Evolutionary conservation across 2,329 filamentous ascomycete genomes (phyloP).

Genomic region (Fusarium acutatum): DNA sequence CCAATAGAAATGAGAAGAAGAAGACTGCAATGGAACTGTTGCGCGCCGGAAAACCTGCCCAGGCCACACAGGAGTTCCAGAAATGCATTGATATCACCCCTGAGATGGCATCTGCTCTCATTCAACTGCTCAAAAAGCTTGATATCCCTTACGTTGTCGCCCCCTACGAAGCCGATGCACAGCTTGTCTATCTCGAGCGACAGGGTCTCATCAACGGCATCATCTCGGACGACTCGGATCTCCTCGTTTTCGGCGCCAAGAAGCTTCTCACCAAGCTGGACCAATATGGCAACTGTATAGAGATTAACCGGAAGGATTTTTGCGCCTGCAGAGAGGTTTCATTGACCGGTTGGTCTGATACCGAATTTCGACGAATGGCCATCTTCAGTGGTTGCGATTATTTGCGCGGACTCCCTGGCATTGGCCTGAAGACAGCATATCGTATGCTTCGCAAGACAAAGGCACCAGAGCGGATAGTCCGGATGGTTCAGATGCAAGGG

Average conservation of each 20-base stretch:
- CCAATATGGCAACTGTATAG: slow-evolving; percentile 90
- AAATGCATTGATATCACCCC: slow-evolving; percentile 97
- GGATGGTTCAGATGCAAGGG: slow-evolving; percentile 87
- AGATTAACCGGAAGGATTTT: slow-evolving; percentile 90
- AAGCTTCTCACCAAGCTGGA: slow-evolving; percentile 92
- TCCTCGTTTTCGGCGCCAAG: slow-evolving; percentile 94
- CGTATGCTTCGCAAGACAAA: slow-evolving; percentile 90
- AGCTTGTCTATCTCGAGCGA: slow-evolving; percentile 91
- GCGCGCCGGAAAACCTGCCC: slow-evolving; percentile 79
- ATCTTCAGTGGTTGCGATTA: slow-evolving; percentile 98
- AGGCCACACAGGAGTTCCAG: slow-evolving; percentile 87
- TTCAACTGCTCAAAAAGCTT: slow-evolving; percentile 86
- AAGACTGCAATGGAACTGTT: slow-evolving; percentile 80
- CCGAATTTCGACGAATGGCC: slow-evolving; percentile 92
- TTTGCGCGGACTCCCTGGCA: slow-evolving; percentile 81
- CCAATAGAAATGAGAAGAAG: slow-evolving; percentile 79
- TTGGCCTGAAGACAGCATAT: slow-evolving; percentile 94
- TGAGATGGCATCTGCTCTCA: slow-evolving; percentile 90
- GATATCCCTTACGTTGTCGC: slow-evolving; percentile 89
- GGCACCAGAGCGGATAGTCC: slow-evolving; percentile 81
- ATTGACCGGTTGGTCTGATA: slow-evolving; percentile 89
- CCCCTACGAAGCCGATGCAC: slow-evolving; percentile 97
- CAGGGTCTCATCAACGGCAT: slow-evolving; percentile 87
- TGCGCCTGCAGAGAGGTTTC: slow-evolving; percentile 88
- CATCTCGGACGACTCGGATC: slow-evolving; percentile 94